Evolutionary conservation across 192 early-diverging fungal species (phyloP).

Genomic region (Linnemannia hyalina): DNA sequence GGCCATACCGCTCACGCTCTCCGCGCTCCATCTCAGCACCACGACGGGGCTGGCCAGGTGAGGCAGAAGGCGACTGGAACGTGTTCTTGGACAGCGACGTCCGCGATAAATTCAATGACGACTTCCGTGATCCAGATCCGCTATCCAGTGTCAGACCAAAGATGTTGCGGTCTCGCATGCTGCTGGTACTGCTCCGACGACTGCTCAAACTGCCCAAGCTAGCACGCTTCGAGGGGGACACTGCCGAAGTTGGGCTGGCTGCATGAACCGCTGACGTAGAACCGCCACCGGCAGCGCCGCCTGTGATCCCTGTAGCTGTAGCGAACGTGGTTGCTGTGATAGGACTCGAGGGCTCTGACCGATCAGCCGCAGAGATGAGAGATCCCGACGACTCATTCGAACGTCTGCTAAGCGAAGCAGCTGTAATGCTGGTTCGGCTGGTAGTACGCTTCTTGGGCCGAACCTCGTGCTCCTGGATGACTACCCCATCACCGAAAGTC

Average conservation of each 20-base stretch:
- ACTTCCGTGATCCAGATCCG: conserved; percentile 47
- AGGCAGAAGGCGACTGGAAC: conserved; percentile 31
- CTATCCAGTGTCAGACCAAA: conserved; percentile 43
- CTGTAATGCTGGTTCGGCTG: conserved; percentile 54
- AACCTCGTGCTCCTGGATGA: conserved; percentile 33
- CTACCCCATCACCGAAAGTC: conserved; percentile 39
- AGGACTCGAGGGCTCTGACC: conserved; percentile 25
- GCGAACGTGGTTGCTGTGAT: background rate
- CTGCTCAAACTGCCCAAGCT: conserved; percentile 36
- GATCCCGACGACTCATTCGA: conserved; percentile 34
- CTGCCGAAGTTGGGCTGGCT: background rate
- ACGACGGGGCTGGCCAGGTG: conserved; percentile 36
- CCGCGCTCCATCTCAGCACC: conserved; percentile 48
- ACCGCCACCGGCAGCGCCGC: background rate
- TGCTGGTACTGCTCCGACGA: conserved; percentile 46
- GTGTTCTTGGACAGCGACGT: conserved; percentile 22
- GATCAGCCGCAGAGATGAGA: conserved; percentile 12
- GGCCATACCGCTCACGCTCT: background rate
- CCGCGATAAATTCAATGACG: conserved; percentile 40
- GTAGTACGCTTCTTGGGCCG: conserved; percentile 51
- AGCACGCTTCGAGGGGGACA: conserved; percentile 22
- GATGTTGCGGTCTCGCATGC: conserved; percentile 52
- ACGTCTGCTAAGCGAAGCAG: conserved; percentile 34
- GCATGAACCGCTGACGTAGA: background rate
- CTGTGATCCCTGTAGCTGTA: background rate